Base-by-base conservation (phyloP, 2,329 filamentous ascomycete species). In the Beauveria sp. region DNA sequence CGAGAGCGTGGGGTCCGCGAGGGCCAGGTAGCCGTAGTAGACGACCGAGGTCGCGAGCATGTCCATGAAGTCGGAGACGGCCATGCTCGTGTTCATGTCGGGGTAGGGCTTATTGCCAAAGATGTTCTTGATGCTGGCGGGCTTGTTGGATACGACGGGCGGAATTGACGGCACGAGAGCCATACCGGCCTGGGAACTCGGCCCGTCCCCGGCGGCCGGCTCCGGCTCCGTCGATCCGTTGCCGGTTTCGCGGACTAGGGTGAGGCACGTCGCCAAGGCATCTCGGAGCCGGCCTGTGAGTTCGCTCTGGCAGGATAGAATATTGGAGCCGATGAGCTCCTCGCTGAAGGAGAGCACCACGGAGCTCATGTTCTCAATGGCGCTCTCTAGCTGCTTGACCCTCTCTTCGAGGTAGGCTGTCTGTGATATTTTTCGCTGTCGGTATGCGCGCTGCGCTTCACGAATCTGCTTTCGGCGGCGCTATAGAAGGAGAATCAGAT, bases 401-500 rank as follows among this genome's bases (percentile, higher is more conserved):
- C 85, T 79, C 57, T 81, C 80, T 67, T 89, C 85, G 16, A 93
- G 77, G 1, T 84, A 83, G 30, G 84, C 80, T 56, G 93, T 91
- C 2, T 88, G 88, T 24, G 81, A 86, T 70, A 93, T 90, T 73
- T 93, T 93, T 47, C 90, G 84, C 68, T 86, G 83, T 14, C 90
- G 84, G 69, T 94, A 93, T 0, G 89, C 89, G 64, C 90, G 79
- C 70, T 93, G 90, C 1, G 90, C 90, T 62, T 91, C 80, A 41
- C 90, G 84, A 63, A 94, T 92, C 70, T 94, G 90, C 7, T 89
- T 91, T 61, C 90, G 82, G 57, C 90, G 86, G 63, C 89, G 85
- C 87, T 87, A 22, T 26, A 24, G 6, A n/a, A n/a, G 6, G 24
- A 14, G 10, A 24, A 26, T 18, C 34, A 30, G 18, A 16, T n/a